phyloP scores from a whole-genome alignment of 768 basidiomycete genomes.

The Mycena indigotica region DNA sequence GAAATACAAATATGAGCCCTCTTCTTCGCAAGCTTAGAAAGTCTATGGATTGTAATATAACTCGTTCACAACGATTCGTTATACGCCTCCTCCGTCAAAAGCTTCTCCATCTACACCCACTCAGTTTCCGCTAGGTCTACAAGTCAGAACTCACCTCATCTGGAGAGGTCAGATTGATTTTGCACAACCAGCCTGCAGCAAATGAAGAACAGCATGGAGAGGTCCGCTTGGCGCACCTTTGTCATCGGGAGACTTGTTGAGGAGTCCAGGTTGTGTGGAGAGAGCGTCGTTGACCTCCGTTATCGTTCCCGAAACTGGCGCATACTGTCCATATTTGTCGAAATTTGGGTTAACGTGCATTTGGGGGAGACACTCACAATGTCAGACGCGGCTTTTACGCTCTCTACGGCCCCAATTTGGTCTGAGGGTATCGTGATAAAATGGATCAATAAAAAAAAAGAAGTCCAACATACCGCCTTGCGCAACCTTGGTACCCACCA shows the following conservation, averaged over 20 bases:
- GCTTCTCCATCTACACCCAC: constrained; percentile 56
- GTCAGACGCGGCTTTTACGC: constrained; percentile 95
- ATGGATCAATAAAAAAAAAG: too few relatives aligned
- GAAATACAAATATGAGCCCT: constrained; percentile 79
- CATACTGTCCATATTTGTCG: constrained; percentile 78
- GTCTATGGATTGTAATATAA: constrained; percentile 3
- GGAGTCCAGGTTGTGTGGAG: constrained; percentile 65
- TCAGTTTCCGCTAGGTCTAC: neutral
- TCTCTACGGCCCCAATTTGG: constrained; percentile 86
- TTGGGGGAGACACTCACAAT: constrained; percentile 58
- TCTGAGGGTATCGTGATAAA: neutral
- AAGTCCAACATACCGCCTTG: constrained; percentile 67
- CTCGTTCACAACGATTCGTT: constrained; percentile 33
- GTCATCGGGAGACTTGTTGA: constrained; percentile 87
- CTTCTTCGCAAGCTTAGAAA: constrained; percentile 33
- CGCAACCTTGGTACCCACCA: constrained; percentile 57
- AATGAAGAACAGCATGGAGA: neutral
- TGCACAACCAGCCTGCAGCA: constrained; percentile 89
- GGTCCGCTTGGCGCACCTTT: constrained; percentile 56
- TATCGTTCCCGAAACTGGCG: constrained; percentile 87
- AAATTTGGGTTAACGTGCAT: too few relatives aligned
- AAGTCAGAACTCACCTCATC: constrained; percentile 56
- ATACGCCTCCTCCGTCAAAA: constrained; percentile 82
- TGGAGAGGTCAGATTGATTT: constrained; percentile 79
- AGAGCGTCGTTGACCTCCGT: constrained; percentile 78